These are phyloP conservation scores for Cytospora mali DNA, from an alignment of 2,329 filamentous ascomycete genomes.

Conservation along the genomic window DNA sequence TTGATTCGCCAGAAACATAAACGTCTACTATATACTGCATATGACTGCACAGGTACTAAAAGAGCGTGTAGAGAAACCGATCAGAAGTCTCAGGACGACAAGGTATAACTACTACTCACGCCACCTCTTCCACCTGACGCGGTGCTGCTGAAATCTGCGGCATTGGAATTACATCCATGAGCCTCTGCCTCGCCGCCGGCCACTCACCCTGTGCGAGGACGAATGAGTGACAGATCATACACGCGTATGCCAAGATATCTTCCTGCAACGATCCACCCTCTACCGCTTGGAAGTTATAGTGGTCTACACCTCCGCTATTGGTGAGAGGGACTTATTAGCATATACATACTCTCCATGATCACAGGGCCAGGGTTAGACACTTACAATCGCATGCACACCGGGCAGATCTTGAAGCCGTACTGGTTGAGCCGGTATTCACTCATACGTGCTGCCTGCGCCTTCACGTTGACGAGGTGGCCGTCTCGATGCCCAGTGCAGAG, in stretches of 20 bases:
- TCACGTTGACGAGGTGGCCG: background rate
- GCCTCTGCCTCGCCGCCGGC: background rate
- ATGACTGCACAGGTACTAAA: background rate
- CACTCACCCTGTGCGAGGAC: background rate
- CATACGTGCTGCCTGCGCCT: background rate
- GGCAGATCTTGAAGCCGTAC: slow-evolving; percentile 1
- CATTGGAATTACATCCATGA: background rate
- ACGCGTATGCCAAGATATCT: background rate
- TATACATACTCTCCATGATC: background rate
- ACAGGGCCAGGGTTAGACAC: background rate
- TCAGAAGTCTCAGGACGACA: background rate
- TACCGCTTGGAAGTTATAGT: background rate
- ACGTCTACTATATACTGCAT: background rate
- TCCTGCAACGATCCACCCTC: background rate
- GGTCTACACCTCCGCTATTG: slow-evolving; percentile 6
- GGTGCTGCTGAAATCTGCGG: background rate
- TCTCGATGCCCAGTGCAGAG: background rate
- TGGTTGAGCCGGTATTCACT: slow-evolving; percentile 1
- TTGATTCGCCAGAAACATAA: slow-evolving; percentile 13
- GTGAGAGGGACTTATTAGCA: background rate
- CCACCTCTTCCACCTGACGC: background rate
- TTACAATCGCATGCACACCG: background rate
- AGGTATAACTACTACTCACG: background rate
- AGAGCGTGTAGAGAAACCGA: background rate
- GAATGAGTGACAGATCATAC: background rate